Conservation (phyloP, 2,329 filamentous ascomycete genomes). For the Cladosporium sp. region DNA sequence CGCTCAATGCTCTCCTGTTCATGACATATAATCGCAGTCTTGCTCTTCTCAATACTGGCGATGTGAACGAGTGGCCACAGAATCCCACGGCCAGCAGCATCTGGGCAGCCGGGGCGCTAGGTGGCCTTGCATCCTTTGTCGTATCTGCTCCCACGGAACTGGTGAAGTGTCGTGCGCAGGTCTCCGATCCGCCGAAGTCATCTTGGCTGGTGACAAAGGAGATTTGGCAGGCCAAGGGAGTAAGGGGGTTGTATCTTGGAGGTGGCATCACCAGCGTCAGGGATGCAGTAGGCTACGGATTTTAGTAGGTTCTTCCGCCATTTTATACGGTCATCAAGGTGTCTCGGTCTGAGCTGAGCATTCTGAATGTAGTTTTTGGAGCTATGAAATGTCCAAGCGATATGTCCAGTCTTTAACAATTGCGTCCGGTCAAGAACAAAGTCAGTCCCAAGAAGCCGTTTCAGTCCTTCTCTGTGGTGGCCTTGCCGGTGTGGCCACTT, state of each 20-base stretch:
- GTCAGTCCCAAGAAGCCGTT: constrained; percentile 23
- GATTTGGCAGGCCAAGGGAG: constrained; percentile 37
- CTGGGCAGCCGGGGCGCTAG: constrained; percentile 74
- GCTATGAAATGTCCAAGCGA: constrained; percentile 72
- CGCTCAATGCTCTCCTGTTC: constrained; percentile 85
- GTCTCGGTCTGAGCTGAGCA: background rate
- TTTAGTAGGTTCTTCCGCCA: constrained; percentile 58
- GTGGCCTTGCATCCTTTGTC: constrained; percentile 79
- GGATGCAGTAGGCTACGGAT: constrained; percentile 91
- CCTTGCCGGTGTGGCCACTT: constrained; percentile 79
- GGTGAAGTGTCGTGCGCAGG: constrained; percentile 82
- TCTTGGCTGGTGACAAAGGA: constrained; percentile 28
- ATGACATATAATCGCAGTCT: constrained; percentile 86
- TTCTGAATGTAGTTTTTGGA: constrained; percentile 63
- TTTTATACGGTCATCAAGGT: background rate
- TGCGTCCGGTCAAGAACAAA: constrained; percentile 45
- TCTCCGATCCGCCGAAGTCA: constrained; percentile 40
- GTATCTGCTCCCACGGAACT: constrained; percentile 87
- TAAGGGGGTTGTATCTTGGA: constrained; percentile 74
- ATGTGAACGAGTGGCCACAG: constrained; percentile 12
- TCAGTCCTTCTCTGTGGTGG: constrained; percentile 71
- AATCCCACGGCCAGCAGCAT: constrained; percentile 23
- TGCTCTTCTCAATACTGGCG: constrained; percentile 49
- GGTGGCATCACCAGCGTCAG: constrained; percentile 76
- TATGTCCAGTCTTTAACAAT: constrained; percentile 39